Conservation (phyloP, 2,329 filamentous ascomycete genomes). For the Chalaropsis ovoidea region DNA sequence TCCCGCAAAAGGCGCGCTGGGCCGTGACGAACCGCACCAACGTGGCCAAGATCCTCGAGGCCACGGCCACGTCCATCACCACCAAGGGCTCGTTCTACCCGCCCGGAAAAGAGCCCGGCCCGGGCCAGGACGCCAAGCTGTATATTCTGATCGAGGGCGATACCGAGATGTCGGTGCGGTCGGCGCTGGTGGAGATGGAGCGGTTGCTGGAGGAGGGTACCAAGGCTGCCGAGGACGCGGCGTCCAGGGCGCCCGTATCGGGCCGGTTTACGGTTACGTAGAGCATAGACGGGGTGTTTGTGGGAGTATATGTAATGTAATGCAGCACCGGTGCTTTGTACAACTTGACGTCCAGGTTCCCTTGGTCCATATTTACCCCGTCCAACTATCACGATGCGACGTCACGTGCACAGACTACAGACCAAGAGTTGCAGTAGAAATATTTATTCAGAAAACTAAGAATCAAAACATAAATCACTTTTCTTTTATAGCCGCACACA, state of each 20-base stretch:
- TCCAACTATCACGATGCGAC: too few species aligned
- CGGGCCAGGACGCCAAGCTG: slow-evolving; percentile 75
- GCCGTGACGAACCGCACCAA: slow-evolving; percentile 97
- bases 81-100: slow-evolving; percentile 91
- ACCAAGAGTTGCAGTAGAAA: background rate
- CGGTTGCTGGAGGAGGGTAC: slow-evolving; percentile 82
- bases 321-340: background rate
- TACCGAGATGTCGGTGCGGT: slow-evolving; percentile 82
- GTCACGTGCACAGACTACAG: too few species aligned
- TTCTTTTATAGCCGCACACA: background rate
- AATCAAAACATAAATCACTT: background rate
- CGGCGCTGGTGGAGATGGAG: slow-evolving; percentile 83
- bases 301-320: slow-evolving; percentile 2
- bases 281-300: background rate
- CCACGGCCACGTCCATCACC: slow-evolving; percentile 90
- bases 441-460: background rate
- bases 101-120: slow-evolving; percentile 65
- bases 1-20: slow-evolving; percentile 97
- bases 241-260: slow-evolving; percentile 64
- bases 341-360: too few species aligned
- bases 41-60: slow-evolving; percentile 92
- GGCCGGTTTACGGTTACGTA: slow-evolving; percentile 81
- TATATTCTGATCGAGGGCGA: slow-evolving; percentile 98
- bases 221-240: slow-evolving; percentile 77
- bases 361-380: too few species aligned